A percentile compares a stretch with the other conserved stretches of the same genome.
These are phyloP conservation scores for Lentinula guzmanii DNA, from an alignment of 768 basidiomycete genomes.

Conservation along the genomic window DNA sequence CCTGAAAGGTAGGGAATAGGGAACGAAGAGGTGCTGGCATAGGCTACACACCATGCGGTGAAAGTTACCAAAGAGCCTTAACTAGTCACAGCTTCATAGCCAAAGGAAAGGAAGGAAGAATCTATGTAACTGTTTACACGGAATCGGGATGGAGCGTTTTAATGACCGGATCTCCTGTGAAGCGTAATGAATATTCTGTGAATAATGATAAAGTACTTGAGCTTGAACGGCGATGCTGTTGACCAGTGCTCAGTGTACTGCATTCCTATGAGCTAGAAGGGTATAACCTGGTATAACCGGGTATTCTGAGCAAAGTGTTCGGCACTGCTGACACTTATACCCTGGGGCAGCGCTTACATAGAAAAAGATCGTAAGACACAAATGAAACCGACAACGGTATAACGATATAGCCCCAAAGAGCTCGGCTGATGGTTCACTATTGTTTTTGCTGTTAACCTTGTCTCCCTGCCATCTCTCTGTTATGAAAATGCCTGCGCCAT, in stretches of 20 bases:
- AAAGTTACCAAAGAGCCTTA: too few species aligned
- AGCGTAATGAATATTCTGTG: neutral
- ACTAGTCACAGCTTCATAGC: neutral
- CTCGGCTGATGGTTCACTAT: neutral
- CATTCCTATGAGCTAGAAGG: neutral
- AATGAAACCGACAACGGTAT: conserved; percentile 2
- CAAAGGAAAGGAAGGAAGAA: neutral
- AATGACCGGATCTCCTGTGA: neutral
- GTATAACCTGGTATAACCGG: neutral
- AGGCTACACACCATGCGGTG: neutral
- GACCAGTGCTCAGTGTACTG: neutral
- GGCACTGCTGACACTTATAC: neutral
- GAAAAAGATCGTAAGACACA: conserved; percentile 25
- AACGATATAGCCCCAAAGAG: neutral
- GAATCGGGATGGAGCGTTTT: neutral
- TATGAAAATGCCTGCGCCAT: conserved; percentile 40
- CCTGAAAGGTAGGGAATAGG: neutral
- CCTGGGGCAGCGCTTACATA: conserved; percentile 8
- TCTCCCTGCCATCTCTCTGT: neutral
- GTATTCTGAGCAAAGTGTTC: neutral
- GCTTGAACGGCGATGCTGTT: neutral
- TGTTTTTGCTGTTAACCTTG: neutral
- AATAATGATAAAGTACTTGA: neutral
- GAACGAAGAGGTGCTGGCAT: neutral
- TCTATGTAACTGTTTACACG: neutral